These are phyloP conservation scores for Wickerhamiella slavikovae DNA, from an alignment of 805 yeast genomes.

Conservation along the genomic window DNA sequence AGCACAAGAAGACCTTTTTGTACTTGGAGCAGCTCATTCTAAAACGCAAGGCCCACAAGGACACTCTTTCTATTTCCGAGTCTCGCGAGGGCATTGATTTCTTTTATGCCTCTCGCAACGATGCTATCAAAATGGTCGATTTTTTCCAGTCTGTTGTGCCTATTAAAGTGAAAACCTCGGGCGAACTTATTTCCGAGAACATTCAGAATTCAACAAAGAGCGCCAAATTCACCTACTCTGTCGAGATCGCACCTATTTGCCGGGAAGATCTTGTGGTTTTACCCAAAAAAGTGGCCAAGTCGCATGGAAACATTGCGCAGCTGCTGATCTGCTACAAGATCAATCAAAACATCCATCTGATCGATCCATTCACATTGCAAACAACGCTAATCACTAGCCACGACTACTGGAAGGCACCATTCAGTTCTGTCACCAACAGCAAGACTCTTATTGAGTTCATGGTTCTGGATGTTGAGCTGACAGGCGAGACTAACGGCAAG, in stretches of 20 bases:
- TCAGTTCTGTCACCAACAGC: constrained; percentile 45
- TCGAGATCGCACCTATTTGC: constrained; percentile 85
- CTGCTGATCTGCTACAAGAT: constrained; percentile 70
- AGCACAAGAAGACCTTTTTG: constrained; percentile 84
- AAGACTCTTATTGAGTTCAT: constrained; percentile 68
- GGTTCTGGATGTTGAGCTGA: constrained; percentile 84
- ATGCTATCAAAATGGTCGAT: constrained; percentile 83
- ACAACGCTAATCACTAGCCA: constrained; percentile 50
- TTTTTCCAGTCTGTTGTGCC: constrained; percentile 71
- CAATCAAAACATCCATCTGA: constrained; percentile 63
- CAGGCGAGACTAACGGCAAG: constrained; percentile 60
- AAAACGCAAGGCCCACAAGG: constrained; percentile 78
- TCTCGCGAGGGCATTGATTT: constrained; percentile 83
- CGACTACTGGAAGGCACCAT: constrained; percentile 68
- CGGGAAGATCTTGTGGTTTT: constrained; percentile 79
- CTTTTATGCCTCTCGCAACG: constrained; percentile 68
- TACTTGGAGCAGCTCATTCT: constrained; percentile 81
- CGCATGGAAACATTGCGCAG: constrained; percentile 64
- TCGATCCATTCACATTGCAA: constrained; percentile 69
- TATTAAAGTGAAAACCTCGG: constrained; percentile 57
- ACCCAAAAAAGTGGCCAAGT: constrained; percentile 68
- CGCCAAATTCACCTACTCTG: constrained; percentile 73
- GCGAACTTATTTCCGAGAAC: constrained; percentile 73
- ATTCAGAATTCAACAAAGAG: constrained; percentile 75
- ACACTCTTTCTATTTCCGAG: constrained; percentile 78